phyloP scores from a whole-genome alignment of 2,329 filamentous ascomycete genomes.

The Phialemonium atrogriseum region DNA sequence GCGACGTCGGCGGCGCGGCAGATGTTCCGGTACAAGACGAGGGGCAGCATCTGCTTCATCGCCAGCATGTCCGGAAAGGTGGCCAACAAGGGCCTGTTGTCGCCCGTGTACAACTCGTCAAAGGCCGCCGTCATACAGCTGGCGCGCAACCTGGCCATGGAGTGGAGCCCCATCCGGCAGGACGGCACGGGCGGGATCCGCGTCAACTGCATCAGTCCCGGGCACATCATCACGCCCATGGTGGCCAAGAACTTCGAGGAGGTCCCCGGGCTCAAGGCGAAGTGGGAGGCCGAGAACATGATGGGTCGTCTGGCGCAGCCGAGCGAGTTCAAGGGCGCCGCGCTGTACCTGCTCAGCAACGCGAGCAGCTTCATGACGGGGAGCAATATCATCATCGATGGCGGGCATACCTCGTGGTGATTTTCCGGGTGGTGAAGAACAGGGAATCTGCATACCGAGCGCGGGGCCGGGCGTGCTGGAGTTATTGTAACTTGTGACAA shows the following conservation, averaged over 20 bases:
- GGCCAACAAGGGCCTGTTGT: constrained; percentile 52
- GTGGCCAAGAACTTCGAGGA: constrained; percentile 62
- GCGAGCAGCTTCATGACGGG: constrained; percentile 59
- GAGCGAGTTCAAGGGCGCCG: constrained; percentile 52
- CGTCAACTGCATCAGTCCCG: constrained; percentile 62
- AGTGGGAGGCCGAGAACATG: constrained; percentile 70
- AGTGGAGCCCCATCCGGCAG: constrained; percentile 43
- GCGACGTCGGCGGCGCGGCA: constrained; percentile 63
- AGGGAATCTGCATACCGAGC: not conserved
- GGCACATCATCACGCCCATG: constrained; percentile 65
- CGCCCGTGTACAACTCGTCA: constrained; percentile 57
- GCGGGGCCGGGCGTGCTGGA: too few species aligned
- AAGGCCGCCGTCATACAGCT: constrained; percentile 60
- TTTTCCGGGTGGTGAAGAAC: not conserved
- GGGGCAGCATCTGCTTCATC: constrained; percentile 48
- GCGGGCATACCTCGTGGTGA: constrained; percentile 47
- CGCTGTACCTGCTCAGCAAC: constrained; percentile 52
- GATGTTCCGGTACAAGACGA: constrained; percentile 41
- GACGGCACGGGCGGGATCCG: constrained; percentile 47
- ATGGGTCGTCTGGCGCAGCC: constrained; percentile 50
- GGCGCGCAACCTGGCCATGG: constrained; percentile 51
- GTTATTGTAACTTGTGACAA: too few species aligned
- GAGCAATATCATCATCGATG: constrained; percentile 45
- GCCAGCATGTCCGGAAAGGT: constrained; percentile 47
- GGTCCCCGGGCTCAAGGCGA: constrained; percentile 48